Conservation (phyloP, 2,329 filamentous ascomycete species). For the Balansia obtecta region DNA sequence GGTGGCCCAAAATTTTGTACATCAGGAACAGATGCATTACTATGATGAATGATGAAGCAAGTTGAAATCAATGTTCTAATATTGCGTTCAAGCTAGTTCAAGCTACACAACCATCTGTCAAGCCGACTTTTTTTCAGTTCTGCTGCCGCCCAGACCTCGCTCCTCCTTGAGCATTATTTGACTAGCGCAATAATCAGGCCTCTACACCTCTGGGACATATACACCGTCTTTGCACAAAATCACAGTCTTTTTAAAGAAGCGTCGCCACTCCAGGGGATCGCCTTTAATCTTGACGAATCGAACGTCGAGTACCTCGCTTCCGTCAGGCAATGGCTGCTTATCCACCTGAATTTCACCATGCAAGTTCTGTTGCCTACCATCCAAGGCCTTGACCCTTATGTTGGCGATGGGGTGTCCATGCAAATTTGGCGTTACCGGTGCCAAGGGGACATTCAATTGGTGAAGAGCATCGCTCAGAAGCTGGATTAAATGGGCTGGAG, state of each 20-base stretch:
- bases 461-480: constrained; percentile 73
- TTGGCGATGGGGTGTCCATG: constrained; percentile 44
- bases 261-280: constrained; percentile 89
- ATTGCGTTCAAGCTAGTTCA: neutral
- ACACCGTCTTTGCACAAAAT: constrained; percentile 79
- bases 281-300: constrained; percentile 91
- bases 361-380: constrained; percentile 58
- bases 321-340: constrained; percentile 42
- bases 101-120: neutral
- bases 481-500: constrained; percentile 62
- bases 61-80: neutral
- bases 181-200: neutral
- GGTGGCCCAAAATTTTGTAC: neutral
- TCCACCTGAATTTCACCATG: constrained; percentile 68
- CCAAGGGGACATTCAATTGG: constrained; percentile 68
- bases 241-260: constrained; percentile 94
- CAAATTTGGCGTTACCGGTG: constrained; percentile 31
- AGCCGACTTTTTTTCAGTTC: neutral
- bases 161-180: neutral
- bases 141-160: neutral
- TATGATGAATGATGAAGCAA: neutral
- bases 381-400: constrained; percentile 63
- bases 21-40: neutral
- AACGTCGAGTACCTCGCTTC: constrained; percentile 62
- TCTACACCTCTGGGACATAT: constrained; percentile 36